Evolutionary conservation across 345 rosid genomes (phyloP).

Genomic region (Euphorbia lathyris): DNA sequence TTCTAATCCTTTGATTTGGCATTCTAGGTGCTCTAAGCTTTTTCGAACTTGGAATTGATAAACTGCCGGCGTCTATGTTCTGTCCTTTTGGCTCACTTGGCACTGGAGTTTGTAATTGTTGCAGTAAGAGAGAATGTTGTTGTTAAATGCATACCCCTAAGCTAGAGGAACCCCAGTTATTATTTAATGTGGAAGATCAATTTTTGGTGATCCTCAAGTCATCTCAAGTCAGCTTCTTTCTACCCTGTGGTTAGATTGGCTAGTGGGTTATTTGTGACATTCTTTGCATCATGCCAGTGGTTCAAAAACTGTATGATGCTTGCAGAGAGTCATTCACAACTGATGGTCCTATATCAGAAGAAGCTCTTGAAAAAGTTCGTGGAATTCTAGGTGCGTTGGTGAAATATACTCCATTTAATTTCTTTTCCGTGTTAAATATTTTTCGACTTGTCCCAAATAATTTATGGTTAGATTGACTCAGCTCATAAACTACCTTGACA

Average conservation of each 20-base stretch:
- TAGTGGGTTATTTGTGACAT: slow-evolving; percentile 2
- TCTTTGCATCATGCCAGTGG: slow-evolving; percentile 26
- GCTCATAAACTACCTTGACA: background rate
- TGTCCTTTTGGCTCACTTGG: slow-evolving; percentile 11
- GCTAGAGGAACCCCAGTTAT: slow-evolving; percentile 11
- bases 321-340: slow-evolving; percentile 71
- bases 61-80: no score
- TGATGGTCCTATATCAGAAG: slow-evolving; percentile 68
- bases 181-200: slow-evolving; percentile 15
- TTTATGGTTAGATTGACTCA: background rate
- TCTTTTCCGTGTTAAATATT: background rate
- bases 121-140: slow-evolving; percentile 18
- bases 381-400: slow-evolving; percentile 52
- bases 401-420: background rate
- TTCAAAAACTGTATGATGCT: slow-evolving; percentile 68
- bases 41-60: slow-evolving; percentile 11
- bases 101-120: slow-evolving; percentile 27
- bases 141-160: slow-evolving; percentile 16
- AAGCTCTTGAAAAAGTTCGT: slow-evolving; percentile 67
- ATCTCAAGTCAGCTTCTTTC: slow-evolving; percentile 3
- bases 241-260: slow-evolving; percentile 2
- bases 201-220: slow-evolving; percentile 4
- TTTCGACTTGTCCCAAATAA: background rate
- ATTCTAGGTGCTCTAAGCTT: slow-evolving; percentile 14
- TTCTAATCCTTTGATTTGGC: slow-evolving; percentile 6